These are phyloP conservation scores for Trichoderma virens DNA, from an alignment of 495 filamentous ascomycete species.

Conservation along the genomic window DNA sequence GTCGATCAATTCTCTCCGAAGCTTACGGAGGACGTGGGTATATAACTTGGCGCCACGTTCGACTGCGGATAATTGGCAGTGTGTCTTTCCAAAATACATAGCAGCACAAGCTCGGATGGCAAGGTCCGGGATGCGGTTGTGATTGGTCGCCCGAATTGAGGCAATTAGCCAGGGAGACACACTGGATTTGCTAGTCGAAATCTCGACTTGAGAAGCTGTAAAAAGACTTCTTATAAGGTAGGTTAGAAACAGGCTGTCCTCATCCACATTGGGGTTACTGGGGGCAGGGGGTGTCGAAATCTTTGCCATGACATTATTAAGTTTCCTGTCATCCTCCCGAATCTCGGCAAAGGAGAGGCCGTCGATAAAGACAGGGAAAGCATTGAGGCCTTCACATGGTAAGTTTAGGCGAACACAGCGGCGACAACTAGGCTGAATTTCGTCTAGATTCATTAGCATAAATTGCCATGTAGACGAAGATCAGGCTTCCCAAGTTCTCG, in stretches of 20 bases:
- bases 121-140: not conserved
- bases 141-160: not conserved
- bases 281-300: not conserved
- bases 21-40: not conserved
- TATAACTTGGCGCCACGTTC: not conserved
- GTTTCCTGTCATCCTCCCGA: not conserved
- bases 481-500: not conserved
- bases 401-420: not conserved
- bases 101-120: not conserved
- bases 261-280: not conserved
- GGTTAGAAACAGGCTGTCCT: not conserved
- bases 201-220: not conserved
- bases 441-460: not conserved
- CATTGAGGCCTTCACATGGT: not conserved
- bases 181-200: not conserved
- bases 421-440: not conserved
- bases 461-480: not conserved
- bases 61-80: not conserved
- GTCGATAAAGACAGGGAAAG: not conserved
- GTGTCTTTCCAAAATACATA: not conserved
- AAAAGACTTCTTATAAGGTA: not conserved
- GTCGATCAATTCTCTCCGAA: not conserved
- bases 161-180: not conserved
- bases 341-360: not conserved
- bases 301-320: not conserved